Conservation (phyloP, 192 early-diverging fungal genomes). For the Pecoramyces ruminantium region DNA sequence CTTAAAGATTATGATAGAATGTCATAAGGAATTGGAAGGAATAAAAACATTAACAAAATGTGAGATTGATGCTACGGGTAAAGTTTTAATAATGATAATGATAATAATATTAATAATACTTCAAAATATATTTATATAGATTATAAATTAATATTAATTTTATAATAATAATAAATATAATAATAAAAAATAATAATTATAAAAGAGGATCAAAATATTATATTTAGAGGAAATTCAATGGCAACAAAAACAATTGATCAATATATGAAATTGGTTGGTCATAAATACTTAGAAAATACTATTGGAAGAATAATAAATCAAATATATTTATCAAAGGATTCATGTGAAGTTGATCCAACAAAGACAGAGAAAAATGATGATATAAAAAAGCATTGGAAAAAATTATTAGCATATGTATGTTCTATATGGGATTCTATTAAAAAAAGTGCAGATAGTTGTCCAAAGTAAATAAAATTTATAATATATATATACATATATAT, state of each 20-base stretch:
- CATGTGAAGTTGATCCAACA: neutral
- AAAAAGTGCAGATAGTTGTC: neutral
- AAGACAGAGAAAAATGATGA: neutral
- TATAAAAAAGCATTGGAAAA: neutral
- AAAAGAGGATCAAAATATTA: slow-evolving; percentile 27
- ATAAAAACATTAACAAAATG: slow-evolving; percentile 8
- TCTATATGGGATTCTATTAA: neutral
- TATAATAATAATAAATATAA: neutral
- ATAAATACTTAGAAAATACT: neutral
- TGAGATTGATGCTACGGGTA: slow-evolving; percentile 15
- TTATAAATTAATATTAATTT: slow-evolving; percentile 1
- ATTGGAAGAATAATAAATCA: neutral
- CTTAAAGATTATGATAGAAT: slow-evolving; percentile 13
- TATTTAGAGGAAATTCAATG: slow-evolving; percentile 15
- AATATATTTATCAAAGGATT: neutral
- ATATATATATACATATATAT: too few species aligned
- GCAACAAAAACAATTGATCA: neutral
- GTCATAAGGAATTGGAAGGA: slow-evolving; percentile 12
- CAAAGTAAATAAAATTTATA: slow-evolving; percentile 4
- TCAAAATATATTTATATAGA: too few species aligned
- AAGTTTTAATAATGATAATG: slow-evolving; percentile 2
- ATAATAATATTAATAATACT: neutral
- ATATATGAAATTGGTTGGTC: neutral
- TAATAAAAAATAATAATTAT: neutral
- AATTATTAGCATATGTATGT: neutral